Base-by-base conservation (phyloP, 2,329 filamentous ascomycete species). In the Xylariales sp. region DNA sequence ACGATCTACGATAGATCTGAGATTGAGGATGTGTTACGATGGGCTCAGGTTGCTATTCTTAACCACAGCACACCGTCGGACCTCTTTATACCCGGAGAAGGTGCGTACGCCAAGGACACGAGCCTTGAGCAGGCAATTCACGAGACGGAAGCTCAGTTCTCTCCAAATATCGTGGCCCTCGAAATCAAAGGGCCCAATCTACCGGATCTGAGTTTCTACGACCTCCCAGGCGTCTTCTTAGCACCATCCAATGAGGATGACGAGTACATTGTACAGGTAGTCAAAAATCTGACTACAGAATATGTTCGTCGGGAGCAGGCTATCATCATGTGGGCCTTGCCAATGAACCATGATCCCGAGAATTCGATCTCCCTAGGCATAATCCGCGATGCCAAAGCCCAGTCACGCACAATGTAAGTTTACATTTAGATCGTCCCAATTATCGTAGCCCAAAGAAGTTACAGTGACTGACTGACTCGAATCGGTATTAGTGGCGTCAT, bases 221-320 rank as follows among this genome's bases (percentile, higher is more conserved):
- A 95, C 43, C 70, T 95, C 1, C 89, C 89, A 0, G 89, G 89
- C 0, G 79, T 94, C 0, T 91, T 95, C 44, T 78, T 81, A 15
- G 83, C 83, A 6, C 74, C 82, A 0, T 76, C 79, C 2, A 69
- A 79, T 6, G 74, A 74, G 6, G 67, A 76, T 3, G 80, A 90
- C 13, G 69, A 75, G 8, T 85, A 85, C 40, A 65, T 91, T 0
- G 83, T 90, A 11, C 67, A 72, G 0, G 78, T 93, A 0, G 84
- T 95, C 0, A 71, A 80, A 35, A 84, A 85, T 14, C 56, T 95
- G 0, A 81, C 88, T 0, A 71, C 68, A 2, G 68, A 79, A 1
- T 94, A 94, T 47, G 81, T 95, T 5, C 61, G 68, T 0, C 76
- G 87, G 3, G 61, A 74, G 0, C 81, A 83, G 2, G 83, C 87